A percentile compares a stretch with the other conserved stretches of the same genome.
Evolutionary conservation across 1,284 basidiomycete genomes (phyloP).

Genomic region (Athelia psychrophila): DNA sequence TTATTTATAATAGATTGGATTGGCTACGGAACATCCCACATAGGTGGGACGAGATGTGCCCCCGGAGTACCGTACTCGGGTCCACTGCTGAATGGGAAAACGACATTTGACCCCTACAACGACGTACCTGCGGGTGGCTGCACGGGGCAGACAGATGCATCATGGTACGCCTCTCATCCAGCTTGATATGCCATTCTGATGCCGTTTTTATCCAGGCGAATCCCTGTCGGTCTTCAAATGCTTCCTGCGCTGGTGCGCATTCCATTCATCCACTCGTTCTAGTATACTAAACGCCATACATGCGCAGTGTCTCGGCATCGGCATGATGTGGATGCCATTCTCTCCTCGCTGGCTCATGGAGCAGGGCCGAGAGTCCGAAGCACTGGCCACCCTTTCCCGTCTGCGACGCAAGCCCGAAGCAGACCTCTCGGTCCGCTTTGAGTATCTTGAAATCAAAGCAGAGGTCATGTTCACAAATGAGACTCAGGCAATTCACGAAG

Average conservation of each 20-base stretch:
- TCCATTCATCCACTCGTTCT: neutral
- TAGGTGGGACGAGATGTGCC: constrained; percentile 50
- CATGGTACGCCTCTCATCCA: constrained; percentile 18
- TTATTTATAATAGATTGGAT: constrained; percentile 46
- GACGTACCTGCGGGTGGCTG: constrained; percentile 28
- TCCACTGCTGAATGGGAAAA: constrained; percentile 27
- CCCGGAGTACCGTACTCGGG: constrained; percentile 28
- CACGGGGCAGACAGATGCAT: constrained; percentile 26
- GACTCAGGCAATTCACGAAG: constrained; percentile 8
- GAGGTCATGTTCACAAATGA: constrained; percentile 39
- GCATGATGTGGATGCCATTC: constrained; percentile 69
- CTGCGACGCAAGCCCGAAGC: constrained; percentile 58
- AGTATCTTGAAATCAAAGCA: constrained; percentile 80
- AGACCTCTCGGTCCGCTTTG: constrained; percentile 69
- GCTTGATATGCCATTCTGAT: neutral
- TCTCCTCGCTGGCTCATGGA: constrained; percentile 76
- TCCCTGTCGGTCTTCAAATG: constrained; percentile 76
- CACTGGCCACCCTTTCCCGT: constrained; percentile 58
- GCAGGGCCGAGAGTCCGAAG: constrained; percentile 72
- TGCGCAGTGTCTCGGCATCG: constrained; percentile 45
- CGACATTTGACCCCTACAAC: constrained; percentile 45
- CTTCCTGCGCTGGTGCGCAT: constrained; percentile 58
- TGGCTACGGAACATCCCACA: constrained; percentile 74
- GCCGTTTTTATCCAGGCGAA: constrained; percentile 55
- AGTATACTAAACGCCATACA: constrained; percentile 4